Evolutionary conservation across 1,139 yeast genomes (phyloP), one percentile per base, ranked within the genome.

Genomic region (Blastobotrys malaysiensis): DNA sequence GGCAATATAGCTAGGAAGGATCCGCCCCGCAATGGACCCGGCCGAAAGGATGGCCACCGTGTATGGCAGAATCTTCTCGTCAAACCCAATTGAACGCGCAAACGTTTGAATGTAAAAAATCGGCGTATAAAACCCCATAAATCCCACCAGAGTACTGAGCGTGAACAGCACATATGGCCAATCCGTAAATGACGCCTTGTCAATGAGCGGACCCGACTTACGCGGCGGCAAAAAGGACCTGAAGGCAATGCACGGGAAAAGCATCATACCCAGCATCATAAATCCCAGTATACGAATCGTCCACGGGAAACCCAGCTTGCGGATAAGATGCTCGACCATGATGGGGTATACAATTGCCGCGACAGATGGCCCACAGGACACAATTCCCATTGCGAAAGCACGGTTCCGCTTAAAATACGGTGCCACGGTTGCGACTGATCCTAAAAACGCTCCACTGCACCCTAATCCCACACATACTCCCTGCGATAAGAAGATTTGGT

Each of bases 401-500:
- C 85, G 73, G 55, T 70, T 76, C 54, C 72, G 74, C 56, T 75
- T 70, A 66, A 83, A 84, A 70, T 79, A 84, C 58, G 80, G 85
- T 4, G 68, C 60, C 5, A 64, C 62, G 18, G 62, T 60, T 1
- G 69, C 62, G 43, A 66, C 59, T 0, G 64, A 57, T 2, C 60
- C 58, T 14, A 61, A 59, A 52, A 63, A 66, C 14, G 61, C 52
- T 19, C 65, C 58, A 0, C 85, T 85, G 6, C 80, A 57, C 0
- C 87, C 88, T 1, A 77, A 69, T 14, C 78, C 89, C 6, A 77
- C 71, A 24, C 79, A 69, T 1, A 82, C 63, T 6, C 86, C 82
- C 65, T 81, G 84, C 1, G 84, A 72, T 27, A 84, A 69, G 20
- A 84, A 70, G 55, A 83, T 77, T 55, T 84, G 88, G 62, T 74